phyloP scores from a whole-genome alignment of 306 rosid genomes.

The Geum urbanum region DNA sequence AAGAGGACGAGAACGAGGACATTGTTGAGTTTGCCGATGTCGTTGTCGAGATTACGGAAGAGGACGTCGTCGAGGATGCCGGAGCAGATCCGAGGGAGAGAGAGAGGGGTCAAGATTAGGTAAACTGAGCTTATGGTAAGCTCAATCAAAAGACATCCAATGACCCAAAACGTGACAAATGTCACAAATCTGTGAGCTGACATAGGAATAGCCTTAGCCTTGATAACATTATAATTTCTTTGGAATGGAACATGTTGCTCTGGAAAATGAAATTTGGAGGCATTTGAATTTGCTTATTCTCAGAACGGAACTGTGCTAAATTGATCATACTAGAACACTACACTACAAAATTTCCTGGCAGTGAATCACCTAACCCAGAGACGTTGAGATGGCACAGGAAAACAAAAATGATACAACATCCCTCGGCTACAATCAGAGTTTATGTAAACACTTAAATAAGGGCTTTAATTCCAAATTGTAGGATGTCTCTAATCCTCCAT shows the following conservation, averaged over 20 bases:
- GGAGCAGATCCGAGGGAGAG: too few species aligned
- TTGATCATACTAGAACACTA: constrained; percentile 4
- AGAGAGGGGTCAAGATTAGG: too few species aligned
- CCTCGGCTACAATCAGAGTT: background rate
- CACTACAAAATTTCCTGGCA: constrained; percentile 19
- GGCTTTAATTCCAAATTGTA: constrained; percentile 65
- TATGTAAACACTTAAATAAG: constrained; percentile 49
- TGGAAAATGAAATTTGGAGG: background rate
- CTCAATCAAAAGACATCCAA: too few species aligned
- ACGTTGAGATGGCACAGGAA: constrained; percentile 2
- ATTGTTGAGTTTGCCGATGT: too few species aligned
- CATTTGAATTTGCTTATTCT: background rate
- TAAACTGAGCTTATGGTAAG: too few species aligned
- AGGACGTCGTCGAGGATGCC: too few species aligned
- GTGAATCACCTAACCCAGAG: constrained; percentile 29
- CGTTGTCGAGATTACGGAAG: too few species aligned
- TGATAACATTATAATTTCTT: background rate
- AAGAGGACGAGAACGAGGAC: too few species aligned
- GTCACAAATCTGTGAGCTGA: too few species aligned
- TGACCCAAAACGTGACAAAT: too few species aligned
- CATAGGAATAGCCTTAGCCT: too few species aligned
- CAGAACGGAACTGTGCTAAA: background rate
- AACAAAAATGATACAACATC: constrained; percentile 28
- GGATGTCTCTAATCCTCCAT: constrained; percentile 90
- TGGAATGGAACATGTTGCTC: background rate